A percentile compares a stretch with the other conserved stretches of the same genome.
Conservation (phyloP, 176 grass and related monocot species). For the Eleusine coracana region DNA sequence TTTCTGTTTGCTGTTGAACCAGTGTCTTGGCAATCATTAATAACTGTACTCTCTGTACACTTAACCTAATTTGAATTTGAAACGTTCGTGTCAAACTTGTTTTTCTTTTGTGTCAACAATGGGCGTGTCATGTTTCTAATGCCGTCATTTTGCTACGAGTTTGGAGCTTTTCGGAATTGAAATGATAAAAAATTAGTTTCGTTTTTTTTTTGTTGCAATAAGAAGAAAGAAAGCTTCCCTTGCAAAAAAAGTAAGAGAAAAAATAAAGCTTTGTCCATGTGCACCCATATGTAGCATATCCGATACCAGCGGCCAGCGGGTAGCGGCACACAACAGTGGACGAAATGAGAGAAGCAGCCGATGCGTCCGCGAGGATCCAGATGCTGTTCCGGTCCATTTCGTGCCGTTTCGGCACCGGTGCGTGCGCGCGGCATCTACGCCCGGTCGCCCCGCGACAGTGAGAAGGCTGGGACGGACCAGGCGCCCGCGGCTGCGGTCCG, state of each 20-base stretch:
- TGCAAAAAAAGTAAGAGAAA: too few relatives aligned
- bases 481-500: neutral
- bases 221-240: too few relatives aligned
- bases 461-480: neutral
- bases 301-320: neutral
- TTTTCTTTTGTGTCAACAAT: too few relatives aligned
- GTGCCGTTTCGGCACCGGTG: neutral
- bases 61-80: neutral
- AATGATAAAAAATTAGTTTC: too few relatives aligned
- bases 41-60: slow-evolving; percentile 13
- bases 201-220: too few relatives aligned
- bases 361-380: slow-evolving; percentile 14
- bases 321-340: too few relatives aligned
- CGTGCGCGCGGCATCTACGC: neutral
- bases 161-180: too few relatives aligned
- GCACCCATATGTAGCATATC: neutral
- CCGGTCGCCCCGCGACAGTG: neutral
- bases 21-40: neutral
- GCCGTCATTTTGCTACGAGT: too few relatives aligned
- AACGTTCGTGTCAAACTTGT: neutral
- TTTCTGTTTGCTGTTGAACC: neutral
- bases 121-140: too few relatives aligned
- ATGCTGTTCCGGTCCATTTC: slow-evolving; percentile 10
- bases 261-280: too few relatives aligned
- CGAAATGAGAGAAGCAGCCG: neutral